These are phyloP conservation scores for Kurtzmaniella quercitrusa DNA, from an alignment of 1,139 yeast genomes.

Conservation along the genomic window DNA sequence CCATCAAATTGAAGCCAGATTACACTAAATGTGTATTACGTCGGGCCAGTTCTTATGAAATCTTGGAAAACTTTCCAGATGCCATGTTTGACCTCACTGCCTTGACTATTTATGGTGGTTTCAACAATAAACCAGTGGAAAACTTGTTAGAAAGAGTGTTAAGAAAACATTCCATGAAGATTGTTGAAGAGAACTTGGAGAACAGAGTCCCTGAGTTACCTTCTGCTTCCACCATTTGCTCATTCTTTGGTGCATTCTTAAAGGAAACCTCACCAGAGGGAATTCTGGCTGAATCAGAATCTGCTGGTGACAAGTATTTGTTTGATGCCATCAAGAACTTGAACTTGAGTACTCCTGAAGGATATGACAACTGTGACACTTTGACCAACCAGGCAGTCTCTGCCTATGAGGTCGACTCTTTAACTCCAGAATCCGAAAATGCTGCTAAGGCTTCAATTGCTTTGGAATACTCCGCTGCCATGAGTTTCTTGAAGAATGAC, in stretches of 20 bases:
- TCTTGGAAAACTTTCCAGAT: conserved; percentile 69
- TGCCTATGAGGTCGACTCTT: conserved; percentile 39
- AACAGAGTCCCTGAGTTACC: conserved; percentile 61
- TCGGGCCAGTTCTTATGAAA: conserved; percentile 84
- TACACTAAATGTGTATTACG: conserved; percentile 81
- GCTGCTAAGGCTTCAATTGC: conserved; percentile 62
- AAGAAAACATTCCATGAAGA: conserved; percentile 66
- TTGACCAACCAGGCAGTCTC: conserved; percentile 65
- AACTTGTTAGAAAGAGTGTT: conserved; percentile 83
- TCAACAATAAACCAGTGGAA: conserved; percentile 75
- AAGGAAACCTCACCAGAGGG: conserved; percentile 44
- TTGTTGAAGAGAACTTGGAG: conserved; percentile 58
- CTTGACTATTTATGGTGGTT: conserved; percentile 70
- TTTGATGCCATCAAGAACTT: conserved; percentile 65
- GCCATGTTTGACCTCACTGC: conserved; percentile 93
- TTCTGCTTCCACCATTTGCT: conserved; percentile 77
- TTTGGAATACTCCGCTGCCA: conserved; percentile 77
- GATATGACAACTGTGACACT: conserved; percentile 72
- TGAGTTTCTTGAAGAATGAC: conserved; percentile 78
- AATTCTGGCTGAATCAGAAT: conserved; percentile 41
- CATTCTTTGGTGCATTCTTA: conserved; percentile 78
- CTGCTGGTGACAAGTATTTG: conserved; percentile 58
- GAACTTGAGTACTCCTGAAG: conserved; percentile 59
- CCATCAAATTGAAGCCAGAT: conserved; percentile 80
- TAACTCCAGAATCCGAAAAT: conserved; percentile 34